These are phyloP conservation scores for Sanghuangporus baumii DNA, from an alignment of 1,284 basidiomycete genomes.

Conservation along the genomic window DNA sequence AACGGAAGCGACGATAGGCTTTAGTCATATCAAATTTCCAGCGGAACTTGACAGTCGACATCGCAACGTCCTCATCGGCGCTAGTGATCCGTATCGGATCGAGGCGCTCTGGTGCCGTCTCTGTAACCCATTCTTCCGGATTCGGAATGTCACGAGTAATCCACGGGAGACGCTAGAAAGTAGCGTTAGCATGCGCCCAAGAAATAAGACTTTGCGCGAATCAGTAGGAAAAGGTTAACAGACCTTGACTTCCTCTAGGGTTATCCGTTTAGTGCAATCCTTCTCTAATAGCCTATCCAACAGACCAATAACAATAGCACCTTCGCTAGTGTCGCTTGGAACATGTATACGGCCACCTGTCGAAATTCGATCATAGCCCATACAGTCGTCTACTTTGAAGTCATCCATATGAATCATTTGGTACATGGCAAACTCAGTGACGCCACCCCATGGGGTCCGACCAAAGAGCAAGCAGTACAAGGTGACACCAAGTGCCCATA, in stretches of 20 bases:
- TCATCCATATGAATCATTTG: constrained; percentile 77
- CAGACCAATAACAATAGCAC: constrained; percentile 63
- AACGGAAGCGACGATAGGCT: constrained; percentile 1
- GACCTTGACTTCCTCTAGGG: constrained; percentile 84
- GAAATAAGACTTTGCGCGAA: not conserved
- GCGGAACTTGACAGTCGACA: constrained; percentile 54
- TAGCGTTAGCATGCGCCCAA: not conserved
- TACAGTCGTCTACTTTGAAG: constrained; percentile 64
- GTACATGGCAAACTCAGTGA: constrained; percentile 80
- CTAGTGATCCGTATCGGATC: constrained; percentile 66
- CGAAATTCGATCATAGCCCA: constrained; percentile 69
- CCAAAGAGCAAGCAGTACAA: constrained; percentile 95
- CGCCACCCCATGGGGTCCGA: constrained; percentile 61
- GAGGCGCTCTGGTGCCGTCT: constrained; percentile 61
- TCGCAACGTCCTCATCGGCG: constrained; percentile 78
- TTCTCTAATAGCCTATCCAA: constrained; percentile 81
- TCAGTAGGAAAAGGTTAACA: constrained; percentile 24
- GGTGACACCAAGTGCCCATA: constrained; percentile 99
- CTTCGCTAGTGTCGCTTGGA: constrained; percentile 38
- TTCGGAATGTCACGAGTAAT: constrained; percentile 71
- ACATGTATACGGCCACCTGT: constrained; percentile 29
- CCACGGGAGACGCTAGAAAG: constrained; percentile 62
- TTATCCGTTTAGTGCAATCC: constrained; percentile 74
- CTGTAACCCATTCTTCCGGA: constrained; percentile 71
- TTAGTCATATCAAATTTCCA: constrained; percentile 27